Evolutionary conservation across 192 early-diverging fungal genomes (phyloP), one percentile per base, ranked within the genome.

Genomic region (Globomyces pollinis-pini): DNA sequence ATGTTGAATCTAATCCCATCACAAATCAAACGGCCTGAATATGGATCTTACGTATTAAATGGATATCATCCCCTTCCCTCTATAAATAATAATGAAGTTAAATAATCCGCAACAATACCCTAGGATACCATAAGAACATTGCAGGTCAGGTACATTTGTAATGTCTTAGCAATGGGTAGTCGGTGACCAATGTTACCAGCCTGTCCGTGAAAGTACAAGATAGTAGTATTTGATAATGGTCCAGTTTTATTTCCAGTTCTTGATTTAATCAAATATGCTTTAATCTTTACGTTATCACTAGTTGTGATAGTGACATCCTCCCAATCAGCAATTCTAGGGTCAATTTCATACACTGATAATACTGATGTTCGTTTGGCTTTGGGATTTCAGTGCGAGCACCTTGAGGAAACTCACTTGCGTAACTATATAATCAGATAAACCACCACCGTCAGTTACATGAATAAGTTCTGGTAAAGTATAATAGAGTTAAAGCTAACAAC

Each of bases 121-220:
- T 99, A 99, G 13, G 93, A 96, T n/a, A 98, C 75, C 90, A 99
- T 91, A 50, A 94, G 85, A 12, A 99, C 85, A 71, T 99, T 98
- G 71, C 81, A 84, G 18, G 75, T 72, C 32, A 80, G 77, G 23
- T 68, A 64, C 21, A 73, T 62, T 61, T 88, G 76, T 51, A 96
- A 73, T 3, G 84, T 64, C 51, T 83, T 76, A 23, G 93, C 93
- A 44, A 96, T 90, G 2, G 93, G 94, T 51, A 99, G 74, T 12
- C 96, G 79, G 66, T 99, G 94, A 34, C 96, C 96, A 84, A 97
- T 92, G 66, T 99, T 99, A 28, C 96, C 96, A 21, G 96, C 96
- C 60, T 99, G 97, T 23, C 93, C 93, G 63, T 99, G 96, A 53
- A 88, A 88, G 60, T 91, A 94, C 3, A 97, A 58, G 36, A 99